Conservation (phyloP, 2,329 filamentous ascomycete species). For the Teratosphaeria pseudoeucalypti region DNA sequence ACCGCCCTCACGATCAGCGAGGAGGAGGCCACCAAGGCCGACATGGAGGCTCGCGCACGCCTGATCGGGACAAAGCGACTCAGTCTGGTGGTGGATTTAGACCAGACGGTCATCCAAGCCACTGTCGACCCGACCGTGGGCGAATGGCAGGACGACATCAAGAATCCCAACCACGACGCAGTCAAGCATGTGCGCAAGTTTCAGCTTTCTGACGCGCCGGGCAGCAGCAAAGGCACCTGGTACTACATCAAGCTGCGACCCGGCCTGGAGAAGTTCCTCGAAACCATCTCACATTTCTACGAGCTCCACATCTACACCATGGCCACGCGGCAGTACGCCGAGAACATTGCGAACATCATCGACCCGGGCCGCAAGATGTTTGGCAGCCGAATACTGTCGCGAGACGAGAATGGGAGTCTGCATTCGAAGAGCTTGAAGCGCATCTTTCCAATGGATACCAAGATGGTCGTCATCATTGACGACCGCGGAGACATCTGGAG, state of each 20-base stretch:
- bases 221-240: constrained; percentile 66
- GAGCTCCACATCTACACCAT: constrained; percentile 98
- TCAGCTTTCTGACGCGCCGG: constrained; percentile 77
- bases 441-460: constrained; percentile 89
- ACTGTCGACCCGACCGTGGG: constrained; percentile 93
- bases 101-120: constrained; percentile 97
- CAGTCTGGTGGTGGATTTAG: constrained; percentile 88
- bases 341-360: constrained; percentile 83
- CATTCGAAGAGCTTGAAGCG: constrained; percentile 82
- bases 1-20: constrained; percentile 76
- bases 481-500: constrained; percentile 94
- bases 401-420: constrained; percentile 92
- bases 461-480: constrained; percentile 99
- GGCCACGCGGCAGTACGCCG: constrained; percentile 93
- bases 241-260: constrained; percentile 98
- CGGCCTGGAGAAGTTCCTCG: constrained; percentile 69
- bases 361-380: constrained; percentile 85
- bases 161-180: constrained; percentile 82
- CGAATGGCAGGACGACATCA: constrained; percentile 84
- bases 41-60: constrained; percentile 76
- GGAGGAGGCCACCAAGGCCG: constrained; percentile 67
- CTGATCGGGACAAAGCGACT: constrained; percentile 73
- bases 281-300: constrained; percentile 67
- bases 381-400: constrained; percentile 86
- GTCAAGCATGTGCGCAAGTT: constrained; percentile 84